phyloP scores from a whole-genome alignment of 345 rosid genomes.

The Eucalyptus microcorys region DNA sequence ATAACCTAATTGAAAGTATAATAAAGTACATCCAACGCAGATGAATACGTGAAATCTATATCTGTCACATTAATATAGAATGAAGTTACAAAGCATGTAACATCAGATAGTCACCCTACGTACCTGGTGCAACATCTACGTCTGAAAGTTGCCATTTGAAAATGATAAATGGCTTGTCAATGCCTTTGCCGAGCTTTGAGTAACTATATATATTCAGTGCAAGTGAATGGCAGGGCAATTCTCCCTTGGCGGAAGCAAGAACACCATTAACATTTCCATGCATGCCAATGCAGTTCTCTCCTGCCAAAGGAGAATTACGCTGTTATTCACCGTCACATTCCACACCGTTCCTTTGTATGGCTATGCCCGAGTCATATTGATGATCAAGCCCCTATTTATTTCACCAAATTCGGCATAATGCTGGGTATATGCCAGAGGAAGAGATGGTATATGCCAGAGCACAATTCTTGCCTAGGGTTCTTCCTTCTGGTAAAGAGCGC shows the following conservation, averaged over 20 bases:
- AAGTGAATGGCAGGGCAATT: constrained; percentile 1
- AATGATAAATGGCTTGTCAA: not conserved
- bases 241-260: not conserved
- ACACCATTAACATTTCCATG: not conserved
- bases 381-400: not conserved
- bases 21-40: not conserved
- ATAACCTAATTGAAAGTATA: not conserved
- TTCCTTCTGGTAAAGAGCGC: not conserved
- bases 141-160: not conserved
- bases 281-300: not conserved
- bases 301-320: not conserved
- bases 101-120: not conserved
- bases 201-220: not conserved
- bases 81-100: not conserved
- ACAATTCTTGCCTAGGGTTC: not conserved
- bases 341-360: not conserved
- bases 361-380: not conserved
- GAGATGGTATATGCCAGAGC: not conserved
- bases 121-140: not conserved
- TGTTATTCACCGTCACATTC: not conserved
- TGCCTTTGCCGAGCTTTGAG: not conserved
- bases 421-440: not conserved
- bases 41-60: not conserved
- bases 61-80: not conserved
- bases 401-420: not conserved